Base-by-base conservation (phyloP, 225 moss, liverwort and hornwort species). In the Physcomitrellopsis africana region DNA sequence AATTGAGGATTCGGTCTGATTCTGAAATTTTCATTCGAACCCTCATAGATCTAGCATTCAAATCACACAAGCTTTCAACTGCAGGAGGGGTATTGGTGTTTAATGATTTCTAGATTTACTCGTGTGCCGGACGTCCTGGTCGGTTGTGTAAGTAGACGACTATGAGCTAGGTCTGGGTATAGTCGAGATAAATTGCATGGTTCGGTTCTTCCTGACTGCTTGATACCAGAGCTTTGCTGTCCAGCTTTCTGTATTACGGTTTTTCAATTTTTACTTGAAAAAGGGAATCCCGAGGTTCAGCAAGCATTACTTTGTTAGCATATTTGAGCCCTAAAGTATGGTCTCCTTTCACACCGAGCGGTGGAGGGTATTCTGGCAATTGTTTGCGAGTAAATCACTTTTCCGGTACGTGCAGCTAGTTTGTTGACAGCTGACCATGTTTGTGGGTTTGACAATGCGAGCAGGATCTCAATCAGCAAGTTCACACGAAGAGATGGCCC, bases 401-500 rank as follows among this genome's bases (percentile, higher is more conserved):
- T 37, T 63, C 22, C 32, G 16, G 27, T 23, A 63, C 19, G 57
- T 37, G 63, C 23, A 63, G 63, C 22, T 75, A 20, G 0, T 58
- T 67, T 19, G 23, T 57, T 46, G 10, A 57, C 54, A 71, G 51
- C 75, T 81, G 3, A 72, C 67, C 23, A 67, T 19, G 9, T 37
- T 37, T 37, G 32, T 24, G 70, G 63, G 43, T 49, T 59, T 14
- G 17, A 59, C 23, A 67, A 48, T n/a, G 77, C 51, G 67, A 20
- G 37, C 67, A 75, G 81, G 63, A 63, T 75, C 26, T 74, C 44
- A 51, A 77, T 65, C 47, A 64, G 60, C 58, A 60, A 80, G 55
- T 63, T 61, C 66, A 73, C 17, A 70, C 42, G 70, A 67, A 75
- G 69, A 72, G 65, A 85, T 88, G 88, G 80, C 88, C n/a, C 83